Conservation (phyloP, 2,329 filamentous ascomycete species). For the Fusarium siculi region DNA sequence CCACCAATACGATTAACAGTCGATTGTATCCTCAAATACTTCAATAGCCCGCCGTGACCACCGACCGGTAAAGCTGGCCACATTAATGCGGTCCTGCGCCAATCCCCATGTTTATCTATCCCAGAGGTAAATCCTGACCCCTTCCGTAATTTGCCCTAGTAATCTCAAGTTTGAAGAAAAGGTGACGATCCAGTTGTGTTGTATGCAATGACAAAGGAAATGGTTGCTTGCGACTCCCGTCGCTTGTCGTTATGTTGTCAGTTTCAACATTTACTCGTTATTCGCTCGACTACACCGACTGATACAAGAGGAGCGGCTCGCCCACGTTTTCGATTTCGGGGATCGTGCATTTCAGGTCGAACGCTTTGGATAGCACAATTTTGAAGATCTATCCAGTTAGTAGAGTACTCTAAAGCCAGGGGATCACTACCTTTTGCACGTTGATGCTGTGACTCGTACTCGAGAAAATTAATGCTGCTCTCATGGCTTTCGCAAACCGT, state of each 20-base stretch:
- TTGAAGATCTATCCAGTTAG: slow-evolving; percentile 85
- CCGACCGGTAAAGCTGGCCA: slow-evolving; percentile 28
- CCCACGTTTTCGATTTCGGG: slow-evolving; percentile 98
- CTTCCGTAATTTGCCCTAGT: slow-evolving; percentile 37
- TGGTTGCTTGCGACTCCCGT: slow-evolving; percentile 12
- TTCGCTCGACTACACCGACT: slow-evolving; percentile 59
- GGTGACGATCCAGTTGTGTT: slow-evolving; percentile 36
- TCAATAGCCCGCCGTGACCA: slow-evolving; percentile 33
- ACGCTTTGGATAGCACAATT: slow-evolving; percentile 97
- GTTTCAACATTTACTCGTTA: slow-evolving; percentile 39
- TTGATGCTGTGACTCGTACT: slow-evolving; percentile 99
- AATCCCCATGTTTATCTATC: slow-evolving; percentile 38
- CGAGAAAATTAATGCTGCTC: slow-evolving; percentile 96
- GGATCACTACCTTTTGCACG: slow-evolving; percentile 83
- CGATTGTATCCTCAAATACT: slow-evolving; percentile 33
- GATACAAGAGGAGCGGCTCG: slow-evolving; percentile 93
- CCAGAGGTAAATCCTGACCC: slow-evolving; percentile 36
- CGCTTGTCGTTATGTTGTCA: slow-evolving; percentile 35
- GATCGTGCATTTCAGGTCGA: slow-evolving; percentile 98
- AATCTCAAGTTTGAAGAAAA: slow-evolving; percentile 35
- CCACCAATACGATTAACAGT: slow-evolving; percentile 37
- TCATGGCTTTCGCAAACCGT: slow-evolving; percentile 98
- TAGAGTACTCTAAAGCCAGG: background rate
- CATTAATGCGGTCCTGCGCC: slow-evolving; percentile 31
- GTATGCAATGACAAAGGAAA: slow-evolving; percentile 42